phyloP scores from a whole-genome alignment of 257 asterid genomes.

The Ligustrum vulgare region DNA sequence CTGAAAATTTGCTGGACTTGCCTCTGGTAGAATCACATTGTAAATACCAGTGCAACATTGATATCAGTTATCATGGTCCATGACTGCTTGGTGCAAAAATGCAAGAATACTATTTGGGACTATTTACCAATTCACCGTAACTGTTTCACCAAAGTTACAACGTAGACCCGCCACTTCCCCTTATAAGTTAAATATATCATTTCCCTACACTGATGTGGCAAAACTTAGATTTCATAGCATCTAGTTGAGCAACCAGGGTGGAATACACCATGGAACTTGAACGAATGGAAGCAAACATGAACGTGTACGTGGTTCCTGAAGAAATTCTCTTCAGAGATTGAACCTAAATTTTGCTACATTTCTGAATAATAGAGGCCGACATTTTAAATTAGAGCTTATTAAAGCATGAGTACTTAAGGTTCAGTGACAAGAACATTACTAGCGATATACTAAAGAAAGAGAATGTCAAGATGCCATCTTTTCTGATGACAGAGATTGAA shows the following conservation, averaged over 20 bases:
- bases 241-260: neutral
- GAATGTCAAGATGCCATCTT: neutral
- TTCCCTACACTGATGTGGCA: neutral
- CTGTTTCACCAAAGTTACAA: slow-evolving; percentile 4
- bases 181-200: neutral
- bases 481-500: neutral
- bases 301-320: neutral
- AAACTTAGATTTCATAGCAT: neutral
- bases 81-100: neutral
- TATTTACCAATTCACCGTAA: too few relatives aligned
- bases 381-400: neutral
- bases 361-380: neutral
- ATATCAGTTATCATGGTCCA: neutral
- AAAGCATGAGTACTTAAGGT: neutral
- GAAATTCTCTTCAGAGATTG: neutral
- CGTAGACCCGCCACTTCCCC: neutral
- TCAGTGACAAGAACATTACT: neutral
- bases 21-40: neutral
- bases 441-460: neutral
- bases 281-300: neutral
- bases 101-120: neutral
- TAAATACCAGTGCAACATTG: neutral
- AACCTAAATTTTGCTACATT: neutral
- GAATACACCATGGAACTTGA: neutral
- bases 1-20: too few relatives aligned